These are phyloP conservation scores for Fusarium sp. DNA, from an alignment of 2,329 filamentous ascomycete genomes.

Conservation along the genomic window DNA sequence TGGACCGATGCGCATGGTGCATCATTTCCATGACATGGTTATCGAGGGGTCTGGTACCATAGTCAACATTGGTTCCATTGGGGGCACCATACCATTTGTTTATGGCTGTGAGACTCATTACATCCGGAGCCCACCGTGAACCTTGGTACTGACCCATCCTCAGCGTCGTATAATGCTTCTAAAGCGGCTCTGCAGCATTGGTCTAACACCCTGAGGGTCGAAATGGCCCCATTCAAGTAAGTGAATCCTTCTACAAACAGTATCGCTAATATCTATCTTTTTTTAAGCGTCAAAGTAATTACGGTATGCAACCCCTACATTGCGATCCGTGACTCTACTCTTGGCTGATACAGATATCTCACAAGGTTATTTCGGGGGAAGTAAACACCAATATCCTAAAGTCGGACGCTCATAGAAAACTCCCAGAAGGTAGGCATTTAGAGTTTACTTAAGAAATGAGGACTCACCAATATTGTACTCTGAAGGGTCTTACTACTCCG, in stretches of 20 bases:
- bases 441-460: rapidly evolving
- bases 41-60: not conserved
- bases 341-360: not conserved
- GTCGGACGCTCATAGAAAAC: not conserved
- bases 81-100: not conserved
- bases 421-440: not conserved
- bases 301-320: not conserved
- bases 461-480: not conserved
- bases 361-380: not conserved
- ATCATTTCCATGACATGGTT: not conserved
- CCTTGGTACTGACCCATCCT: no score
- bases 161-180: not conserved
- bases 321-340: rapidly evolving
- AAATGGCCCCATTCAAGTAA: not conserved
- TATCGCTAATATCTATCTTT: not conserved
- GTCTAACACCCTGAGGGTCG: not conserved
- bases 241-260: no score
- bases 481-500: not conserved
- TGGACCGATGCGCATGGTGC: not conserved
- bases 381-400: not conserved
- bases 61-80: not conserved
- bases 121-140: no score
- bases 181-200: not conserved
- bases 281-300: not conserved
- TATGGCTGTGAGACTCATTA: not conserved